These are phyloP conservation scores for Tremella yokohamensis DNA, from an alignment of 768 basidiomycete species.

Conservation along the genomic window DNA sequence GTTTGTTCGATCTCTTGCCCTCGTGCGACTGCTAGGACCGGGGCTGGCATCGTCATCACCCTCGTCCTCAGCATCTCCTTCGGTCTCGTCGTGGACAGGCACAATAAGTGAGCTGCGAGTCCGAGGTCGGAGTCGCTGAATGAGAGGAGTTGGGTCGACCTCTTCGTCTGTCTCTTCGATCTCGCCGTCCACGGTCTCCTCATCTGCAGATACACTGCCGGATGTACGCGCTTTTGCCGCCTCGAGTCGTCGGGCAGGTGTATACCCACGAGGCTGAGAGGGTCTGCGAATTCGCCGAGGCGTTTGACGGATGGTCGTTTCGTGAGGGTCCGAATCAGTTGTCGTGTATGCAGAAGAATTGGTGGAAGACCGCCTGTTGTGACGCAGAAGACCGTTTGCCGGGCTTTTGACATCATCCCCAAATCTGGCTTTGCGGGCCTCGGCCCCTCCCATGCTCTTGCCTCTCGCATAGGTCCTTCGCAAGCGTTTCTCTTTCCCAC, in stretches of 20 bases:
- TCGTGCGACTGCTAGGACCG: constrained; percentile 1
- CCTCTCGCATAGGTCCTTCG: background rate
- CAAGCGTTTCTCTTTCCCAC: background rate
- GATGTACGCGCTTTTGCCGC: too few relatives aligned
- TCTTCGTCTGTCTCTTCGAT: background rate
- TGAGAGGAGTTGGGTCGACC: constrained; percentile 13
- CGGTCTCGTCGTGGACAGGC: constrained; percentile 23
- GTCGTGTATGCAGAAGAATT: constrained; percentile 39
- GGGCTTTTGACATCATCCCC: constrained; percentile 41
- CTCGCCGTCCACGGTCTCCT: constrained; percentile 9
- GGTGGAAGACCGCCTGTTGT: constrained; percentile 29
- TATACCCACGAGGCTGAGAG: constrained; percentile 9
- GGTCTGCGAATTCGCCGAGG: constrained; percentile 21
- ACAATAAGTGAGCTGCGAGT: background rate
- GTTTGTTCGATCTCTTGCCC: constrained; percentile 2
- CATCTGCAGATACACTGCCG: constrained; percentile 4
- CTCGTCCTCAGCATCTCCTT: constrained; percentile 33
- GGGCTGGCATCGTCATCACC: constrained; percentile 5
- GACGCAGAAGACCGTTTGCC: constrained; percentile 15
- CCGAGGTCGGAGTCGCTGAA: constrained; percentile 14
- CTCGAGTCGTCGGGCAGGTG: background rate
- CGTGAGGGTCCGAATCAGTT: constrained; percentile 30
- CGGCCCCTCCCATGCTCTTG: background rate
- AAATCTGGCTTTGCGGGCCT: constrained; percentile 38
- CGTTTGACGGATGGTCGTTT: constrained; percentile 14